These are phyloP conservation scores for Vitis rupestris DNA, from an alignment of 164 flowering plant genomes.

Conservation along the genomic window DNA sequence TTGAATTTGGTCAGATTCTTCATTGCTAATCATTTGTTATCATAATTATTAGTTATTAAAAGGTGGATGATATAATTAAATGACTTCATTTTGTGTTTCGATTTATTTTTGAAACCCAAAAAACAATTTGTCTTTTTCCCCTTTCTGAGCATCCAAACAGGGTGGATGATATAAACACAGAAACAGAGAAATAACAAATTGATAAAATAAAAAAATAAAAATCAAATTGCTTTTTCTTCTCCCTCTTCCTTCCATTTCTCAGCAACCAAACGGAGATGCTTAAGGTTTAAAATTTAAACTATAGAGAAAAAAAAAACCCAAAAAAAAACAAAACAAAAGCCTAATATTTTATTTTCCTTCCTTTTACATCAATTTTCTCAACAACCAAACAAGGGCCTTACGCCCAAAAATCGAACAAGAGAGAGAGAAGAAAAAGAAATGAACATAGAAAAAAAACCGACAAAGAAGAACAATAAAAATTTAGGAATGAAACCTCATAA, in stretches of 20 bases:
- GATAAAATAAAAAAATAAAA: no score
- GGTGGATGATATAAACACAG: not conserved
- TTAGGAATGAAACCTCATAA: slow-evolving; percentile 35
- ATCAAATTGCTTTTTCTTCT: no score
- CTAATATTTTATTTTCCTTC: not conserved
- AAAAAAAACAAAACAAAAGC: not conserved
- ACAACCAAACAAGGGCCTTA: not conserved
- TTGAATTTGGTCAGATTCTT: no score
- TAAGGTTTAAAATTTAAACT: not conserved
- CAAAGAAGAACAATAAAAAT: not conserved
- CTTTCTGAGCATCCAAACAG: no score
- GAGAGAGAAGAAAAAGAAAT: no score
- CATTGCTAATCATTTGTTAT: no score
- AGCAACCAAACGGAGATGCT: not conserved
- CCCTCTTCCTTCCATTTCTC: not conserved
- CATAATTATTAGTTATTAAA: no score
- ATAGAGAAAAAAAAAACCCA: not conserved
- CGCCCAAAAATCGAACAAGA: not conserved
- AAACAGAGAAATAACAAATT: no score
- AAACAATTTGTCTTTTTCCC: not conserved
- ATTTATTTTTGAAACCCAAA: not conserved
- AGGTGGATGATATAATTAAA: no score
- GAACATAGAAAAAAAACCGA: not conserved
- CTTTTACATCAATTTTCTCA: not conserved
- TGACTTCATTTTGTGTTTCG: no score